Percentiles rank a stretch among this genome's conserved stretches.
Conservation (phyloP, 2,329 filamentous ascomycete genomes). For the Thermoascus crustaceus region DNA sequence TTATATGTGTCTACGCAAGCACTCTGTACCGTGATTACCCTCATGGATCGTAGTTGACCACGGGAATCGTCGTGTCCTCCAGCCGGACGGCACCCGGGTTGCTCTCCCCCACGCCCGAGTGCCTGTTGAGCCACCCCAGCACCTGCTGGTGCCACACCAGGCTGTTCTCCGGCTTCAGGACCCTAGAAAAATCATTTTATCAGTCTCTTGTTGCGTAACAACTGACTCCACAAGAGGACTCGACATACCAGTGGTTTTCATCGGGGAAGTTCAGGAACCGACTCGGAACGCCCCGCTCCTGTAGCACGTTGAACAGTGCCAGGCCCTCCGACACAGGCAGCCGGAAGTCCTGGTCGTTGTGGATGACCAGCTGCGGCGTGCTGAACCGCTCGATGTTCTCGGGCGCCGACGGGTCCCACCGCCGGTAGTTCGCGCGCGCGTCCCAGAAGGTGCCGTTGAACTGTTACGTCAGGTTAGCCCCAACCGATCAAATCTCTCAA, state of each 20-base stretch:
- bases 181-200: too few relatives aligned
- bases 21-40: too few relatives aligned
- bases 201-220: too few relatives aligned
- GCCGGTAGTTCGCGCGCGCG: conserved; percentile 55
- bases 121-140: conserved; percentile 58
- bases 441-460: conserved; percentile 44
- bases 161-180: conserved; percentile 80
- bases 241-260: conserved; percentile 60
- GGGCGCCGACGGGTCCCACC: conserved; percentile 57
- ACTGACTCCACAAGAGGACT: too few relatives aligned
- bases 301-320: conserved; percentile 71
- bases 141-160: conserved; percentile 82
- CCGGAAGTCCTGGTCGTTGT: conserved; percentile 80
- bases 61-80: too few relatives aligned
- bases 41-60: too few relatives aligned
- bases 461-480: neutral
- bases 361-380: conserved; percentile 76
- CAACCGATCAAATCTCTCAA: too few relatives aligned
- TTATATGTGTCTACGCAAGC: too few relatives aligned
- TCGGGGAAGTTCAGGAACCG: conserved; percentile 71
- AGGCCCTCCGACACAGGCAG: conserved; percentile 72
- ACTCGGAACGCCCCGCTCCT: conserved; percentile 64
- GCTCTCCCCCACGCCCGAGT: too few relatives aligned
- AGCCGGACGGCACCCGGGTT: too few relatives aligned
- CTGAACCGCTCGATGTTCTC: conserved; percentile 58